Base-by-base conservation (phyloP, 371 early-diverging fungal genomes). In the Mortierella sp. region DNA sequence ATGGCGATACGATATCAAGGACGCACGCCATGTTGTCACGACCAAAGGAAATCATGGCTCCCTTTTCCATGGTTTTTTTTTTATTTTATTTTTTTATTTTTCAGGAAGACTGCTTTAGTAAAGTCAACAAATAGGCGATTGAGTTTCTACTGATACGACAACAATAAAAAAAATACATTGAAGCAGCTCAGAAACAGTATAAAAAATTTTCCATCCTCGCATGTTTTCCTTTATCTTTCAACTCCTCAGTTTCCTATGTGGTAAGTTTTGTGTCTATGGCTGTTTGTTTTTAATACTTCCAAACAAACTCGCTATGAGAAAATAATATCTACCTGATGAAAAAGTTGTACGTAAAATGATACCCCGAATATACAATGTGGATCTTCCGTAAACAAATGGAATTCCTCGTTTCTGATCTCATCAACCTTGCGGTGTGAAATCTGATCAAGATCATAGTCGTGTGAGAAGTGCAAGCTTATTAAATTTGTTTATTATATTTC, bases 321-420 rank as follows among this genome's bases (percentile, higher is more conserved):
- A 59, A 18, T 5, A 5, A 52, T 67, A 58, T 39, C 20, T 60
- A 57, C 62, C 80, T 80, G 80, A 80, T 80, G 80, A 80, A 80
- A 70, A 72, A 80, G 80, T 80, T 80, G 80, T 81, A 81, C 81
- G 81, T 72, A 69, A 81, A 81, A 81, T 75, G 81, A 81, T 81
- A 81, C 76, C 81, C 81, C 63, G 81, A 81, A 81, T 66, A 75
- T 59, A 81, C 68, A 22, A 75, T 81, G 81, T 81, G 81, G 81
- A 81, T 75, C 67, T 66, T 69, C 59, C 81, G 81, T 81, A 81
- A 72, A 81, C 81, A 68, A 81, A 81, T 80, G 81, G 81, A 81
- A 81, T 81, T 81, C 81, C 81, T 81, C 81, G 81, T 81, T 81
- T 81, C 81, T 81, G 81, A 80, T 62, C 75, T 63, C 64, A 37